Evolutionary conservation across 352 stramenopile genomes (phyloP).

Genomic region (Phytophthora chlamydospora): DNA sequence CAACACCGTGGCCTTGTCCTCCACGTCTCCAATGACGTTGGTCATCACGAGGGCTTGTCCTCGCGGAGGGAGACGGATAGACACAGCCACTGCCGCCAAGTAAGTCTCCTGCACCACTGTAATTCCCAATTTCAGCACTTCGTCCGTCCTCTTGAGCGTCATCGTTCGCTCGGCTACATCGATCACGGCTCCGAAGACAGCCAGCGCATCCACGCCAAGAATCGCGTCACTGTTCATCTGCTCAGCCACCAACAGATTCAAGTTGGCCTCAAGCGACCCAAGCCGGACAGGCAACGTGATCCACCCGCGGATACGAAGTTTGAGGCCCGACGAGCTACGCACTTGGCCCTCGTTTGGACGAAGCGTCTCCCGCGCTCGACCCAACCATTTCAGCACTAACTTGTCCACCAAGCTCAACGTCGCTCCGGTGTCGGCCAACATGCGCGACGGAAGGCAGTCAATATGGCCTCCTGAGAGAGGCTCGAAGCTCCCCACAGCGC

Average conservation of each 20-base stretch:
- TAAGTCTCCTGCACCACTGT: constrained; percentile 4
- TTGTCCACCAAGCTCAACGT: constrained; percentile 5
- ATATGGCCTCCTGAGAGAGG: neutral
- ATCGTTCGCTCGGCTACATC: constrained; percentile 1
- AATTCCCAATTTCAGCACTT: neutral
- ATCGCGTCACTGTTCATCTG: neutral
- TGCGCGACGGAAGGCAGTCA: neutral
- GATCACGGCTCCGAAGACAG: neutral
- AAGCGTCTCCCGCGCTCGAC: neutral
- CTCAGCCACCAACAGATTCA: neutral
- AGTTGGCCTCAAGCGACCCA: neutral
- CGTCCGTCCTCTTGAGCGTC: neutral
- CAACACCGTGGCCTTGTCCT: neutral
- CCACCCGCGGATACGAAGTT: neutral
- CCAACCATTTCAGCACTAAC: neutral
- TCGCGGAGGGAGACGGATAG: neutral
- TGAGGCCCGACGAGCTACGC: neutral
- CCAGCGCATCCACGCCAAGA: constrained; percentile 1
- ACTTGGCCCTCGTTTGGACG: neutral
- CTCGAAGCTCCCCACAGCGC: neutral
- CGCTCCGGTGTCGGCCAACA: constrained; percentile 6
- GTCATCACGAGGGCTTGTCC: constrained; percentile 9
- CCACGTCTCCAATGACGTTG: neutral
- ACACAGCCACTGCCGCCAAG: neutral
- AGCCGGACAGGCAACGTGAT: neutral